Evolutionary conservation across 1,139 yeast genomes (phyloP).

Genomic region (Saccharomyces hybrid): DNA sequence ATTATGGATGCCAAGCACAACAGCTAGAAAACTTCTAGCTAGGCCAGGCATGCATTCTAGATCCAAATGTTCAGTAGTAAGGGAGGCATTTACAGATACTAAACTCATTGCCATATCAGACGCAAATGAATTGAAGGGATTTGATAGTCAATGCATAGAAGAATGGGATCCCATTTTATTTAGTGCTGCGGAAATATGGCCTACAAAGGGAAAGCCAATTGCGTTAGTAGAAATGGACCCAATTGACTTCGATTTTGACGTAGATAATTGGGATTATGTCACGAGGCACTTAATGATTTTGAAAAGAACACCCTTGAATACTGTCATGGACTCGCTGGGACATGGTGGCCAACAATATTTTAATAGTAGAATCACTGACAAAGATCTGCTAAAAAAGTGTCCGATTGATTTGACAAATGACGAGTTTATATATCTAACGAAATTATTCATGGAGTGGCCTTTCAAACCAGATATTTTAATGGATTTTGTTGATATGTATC

Average conservation of each 20-base stretch:
- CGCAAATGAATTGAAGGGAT: constrained; percentile 14
- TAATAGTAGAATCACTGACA: constrained; percentile 34
- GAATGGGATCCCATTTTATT: constrained; percentile 24
- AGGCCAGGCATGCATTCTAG: constrained; percentile 41
- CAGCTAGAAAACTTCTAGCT: constrained; percentile 57
- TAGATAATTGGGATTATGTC: constrained; percentile 60
- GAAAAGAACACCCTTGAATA: constrained; percentile 41
- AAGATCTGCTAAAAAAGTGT: constrained; percentile 36
- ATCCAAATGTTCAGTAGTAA: constrained; percentile 49
- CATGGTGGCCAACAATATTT: constrained; percentile 77
- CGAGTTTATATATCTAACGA: constrained; percentile 46
- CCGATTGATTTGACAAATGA: constrained; percentile 46
- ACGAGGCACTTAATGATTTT: constrained; percentile 56
- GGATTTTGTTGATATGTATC: constrained; percentile 23
- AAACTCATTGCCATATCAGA: constrained; percentile 43
- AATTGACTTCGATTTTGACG: constrained; percentile 34
- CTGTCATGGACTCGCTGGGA: constrained; percentile 51
- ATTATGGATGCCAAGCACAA: constrained; percentile 48
- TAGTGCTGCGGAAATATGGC: constrained; percentile 13
- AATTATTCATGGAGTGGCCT: constrained; percentile 67
- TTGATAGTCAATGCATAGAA: constrained; percentile 16
- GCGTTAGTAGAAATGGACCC: constrained; percentile 58
- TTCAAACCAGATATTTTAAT: constrained; percentile 57
- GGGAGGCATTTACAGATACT: constrained; percentile 52
- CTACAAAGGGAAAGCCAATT: constrained; percentile 10